These are phyloP conservation scores for Colletotrichum somersetense DNA, from an alignment of 2,329 filamentous ascomycete species.

Conservation along the genomic window DNA sequence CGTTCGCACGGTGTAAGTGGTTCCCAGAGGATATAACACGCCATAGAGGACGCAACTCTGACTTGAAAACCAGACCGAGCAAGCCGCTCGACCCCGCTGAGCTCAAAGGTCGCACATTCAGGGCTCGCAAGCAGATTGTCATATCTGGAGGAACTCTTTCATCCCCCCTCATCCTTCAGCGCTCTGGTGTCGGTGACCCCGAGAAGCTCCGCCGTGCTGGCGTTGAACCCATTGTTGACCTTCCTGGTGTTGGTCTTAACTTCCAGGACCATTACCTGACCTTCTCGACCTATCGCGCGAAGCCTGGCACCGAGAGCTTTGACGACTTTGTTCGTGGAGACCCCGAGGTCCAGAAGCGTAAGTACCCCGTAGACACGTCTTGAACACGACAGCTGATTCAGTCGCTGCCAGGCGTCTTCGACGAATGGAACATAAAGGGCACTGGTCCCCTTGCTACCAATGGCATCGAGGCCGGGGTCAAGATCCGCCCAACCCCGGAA, in stretches of 20 bases:
- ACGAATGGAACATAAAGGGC: slow-evolving; percentile 84
- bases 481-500: slow-evolving; percentile 77
- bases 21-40: slow-evolving; percentile 45
- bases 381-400: slow-evolving; percentile 22
- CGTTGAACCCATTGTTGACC: slow-evolving; percentile 76
- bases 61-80: slow-evolving; percentile 58
- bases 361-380: slow-evolving; percentile 37
- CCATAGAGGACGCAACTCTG: slow-evolving; percentile 13
- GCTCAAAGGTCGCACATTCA: slow-evolving; percentile 67
- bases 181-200: slow-evolving; percentile 80
- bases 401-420: slow-evolving; percentile 67
- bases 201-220: slow-evolving; percentile 77
- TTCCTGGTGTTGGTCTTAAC: slow-evolving; percentile 80
- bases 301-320: slow-evolving; percentile 81
- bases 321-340: slow-evolving; percentile 84
- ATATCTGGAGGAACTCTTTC: slow-evolving; percentile 80
- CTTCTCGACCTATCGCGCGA: slow-evolving; percentile 78
- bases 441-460: slow-evolving; percentile 84
- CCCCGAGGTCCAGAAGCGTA: slow-evolving; percentile 76
- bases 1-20: slow-evolving; percentile 72
- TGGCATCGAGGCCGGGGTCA: slow-evolving; percentile 84
- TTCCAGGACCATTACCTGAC: slow-evolving; percentile 84
- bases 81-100: slow-evolving; percentile 73
- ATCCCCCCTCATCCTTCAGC: slow-evolving; percentile 80
- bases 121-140: slow-evolving; percentile 79